Conservation (phyloP, 2,329 filamentous ascomycete species). For the Penicillium digitatum region DNA sequence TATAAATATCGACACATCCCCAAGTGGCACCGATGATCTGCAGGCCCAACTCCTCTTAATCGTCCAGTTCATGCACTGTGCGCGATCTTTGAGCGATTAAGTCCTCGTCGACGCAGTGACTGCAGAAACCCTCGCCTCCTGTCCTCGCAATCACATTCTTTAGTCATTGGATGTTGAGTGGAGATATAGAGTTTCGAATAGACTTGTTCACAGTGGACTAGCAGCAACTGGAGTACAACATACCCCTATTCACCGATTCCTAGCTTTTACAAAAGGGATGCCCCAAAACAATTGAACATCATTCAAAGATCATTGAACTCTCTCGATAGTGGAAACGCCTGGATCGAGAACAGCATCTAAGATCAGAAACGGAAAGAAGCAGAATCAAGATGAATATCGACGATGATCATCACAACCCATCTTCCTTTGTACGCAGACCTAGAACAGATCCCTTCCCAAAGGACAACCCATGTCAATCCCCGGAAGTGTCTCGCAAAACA, state of each 20-base stretch:
- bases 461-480: neutral
- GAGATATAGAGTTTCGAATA: conserved; percentile 1
- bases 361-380: no score
- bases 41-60: conserved; percentile 3
- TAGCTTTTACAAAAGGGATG: neutral
- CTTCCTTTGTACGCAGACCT: neutral
- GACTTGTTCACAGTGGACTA: neutral
- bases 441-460: neutral
- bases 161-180: neutral
- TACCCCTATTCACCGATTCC: neutral
- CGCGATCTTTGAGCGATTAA: neutral
- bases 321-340: neutral
- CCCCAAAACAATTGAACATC: neutral
- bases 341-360: neutral
- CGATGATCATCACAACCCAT: neutral
- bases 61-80: conserved; percentile 9
- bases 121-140: conserved; percentile 19
- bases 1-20: conserved; percentile 19
- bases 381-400: neutral
- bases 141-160: conserved; percentile 21
- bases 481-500: neutral
- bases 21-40: conserved; percentile 19
- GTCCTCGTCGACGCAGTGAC: neutral
- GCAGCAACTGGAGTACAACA: neutral
- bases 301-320: neutral